Conservation (phyloP, 2,329 filamentous ascomycete genomes). For the Paecilomyces niveus region DNA sequence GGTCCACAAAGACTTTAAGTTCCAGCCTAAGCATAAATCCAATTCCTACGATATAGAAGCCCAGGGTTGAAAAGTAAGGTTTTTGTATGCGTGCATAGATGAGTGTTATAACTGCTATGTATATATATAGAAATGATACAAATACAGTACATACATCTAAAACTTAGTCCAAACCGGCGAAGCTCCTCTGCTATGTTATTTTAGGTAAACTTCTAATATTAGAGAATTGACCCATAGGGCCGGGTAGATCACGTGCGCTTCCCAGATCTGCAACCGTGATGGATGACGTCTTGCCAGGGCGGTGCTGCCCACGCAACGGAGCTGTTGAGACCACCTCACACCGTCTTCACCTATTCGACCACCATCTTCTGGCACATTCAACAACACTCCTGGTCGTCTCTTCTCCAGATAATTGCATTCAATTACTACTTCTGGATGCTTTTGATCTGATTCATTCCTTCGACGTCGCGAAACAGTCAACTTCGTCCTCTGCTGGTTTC, state of each 20-base stretch:
- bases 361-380: not conserved
- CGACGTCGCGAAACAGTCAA: not conserved
- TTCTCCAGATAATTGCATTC: not conserved
- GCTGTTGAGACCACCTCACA: conserved; percentile 9
- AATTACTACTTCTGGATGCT: not conserved
- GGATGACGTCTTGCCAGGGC: conserved; percentile 24
- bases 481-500: not conserved
- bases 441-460: not conserved
- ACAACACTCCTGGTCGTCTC: not conserved
- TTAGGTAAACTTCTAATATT: not conserved
- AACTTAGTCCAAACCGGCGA: not conserved
- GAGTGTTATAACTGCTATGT: not conserved
- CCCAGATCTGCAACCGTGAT: conserved; percentile 10
- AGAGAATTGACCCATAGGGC: not conserved
- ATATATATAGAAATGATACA: not conserved
- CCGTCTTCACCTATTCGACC: conserved; percentile 67
- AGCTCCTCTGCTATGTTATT: not conserved
- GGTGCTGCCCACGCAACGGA: conserved; percentile 7
- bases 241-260: conserved; percentile 1
- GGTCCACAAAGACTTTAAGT: conserved; percentile 82
- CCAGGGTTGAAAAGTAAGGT: conserved; percentile 48
- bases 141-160: not conserved
- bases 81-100: not conserved
- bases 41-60: conserved; percentile 81
- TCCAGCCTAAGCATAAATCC: conserved; percentile 96